A percentile compares a stretch with the other conserved stretches of the same genome.
Evolutionary conservation across 352 stramenopile species (phyloP).

Genomic region (Phytopythium cucurbitacearum): DNA sequence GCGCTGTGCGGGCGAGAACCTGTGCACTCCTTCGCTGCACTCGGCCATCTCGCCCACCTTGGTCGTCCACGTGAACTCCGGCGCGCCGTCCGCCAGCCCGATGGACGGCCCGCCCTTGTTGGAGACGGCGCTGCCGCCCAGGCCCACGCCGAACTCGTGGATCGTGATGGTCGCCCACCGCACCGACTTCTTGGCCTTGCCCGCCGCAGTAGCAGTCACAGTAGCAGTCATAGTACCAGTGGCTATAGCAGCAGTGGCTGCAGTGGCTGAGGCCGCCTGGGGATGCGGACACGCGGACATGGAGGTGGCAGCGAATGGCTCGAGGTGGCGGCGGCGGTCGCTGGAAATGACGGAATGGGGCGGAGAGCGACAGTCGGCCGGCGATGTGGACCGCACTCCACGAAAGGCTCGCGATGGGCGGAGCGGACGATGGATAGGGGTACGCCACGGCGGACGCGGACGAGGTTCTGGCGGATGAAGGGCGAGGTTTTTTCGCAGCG

Average conservation of each 20-base stretch:
- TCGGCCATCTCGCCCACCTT: conserved; percentile 65
- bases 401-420: conserved; percentile 12
- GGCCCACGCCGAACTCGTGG: conserved; percentile 47
- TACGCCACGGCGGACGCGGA: not conserved
- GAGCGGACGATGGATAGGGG: conserved; percentile 6
- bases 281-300: too few relatives aligned
- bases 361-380: conserved; percentile 18
- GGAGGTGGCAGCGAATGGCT: too few relatives aligned
- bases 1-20: conserved; percentile 27
- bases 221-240: not conserved
- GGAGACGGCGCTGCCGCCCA: conserved; percentile 40
- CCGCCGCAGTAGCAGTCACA: not conserved
- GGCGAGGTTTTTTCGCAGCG: conserved; percentile 10
- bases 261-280: not conserved
- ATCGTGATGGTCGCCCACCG: conserved; percentile 43
- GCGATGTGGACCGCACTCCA: conserved; percentile 24
- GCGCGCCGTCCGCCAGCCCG: conserved; percentile 26
- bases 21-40: conserved; percentile 49
- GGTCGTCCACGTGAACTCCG: conserved; percentile 62
- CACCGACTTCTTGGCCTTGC: conserved; percentile 23
- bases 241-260: too few relatives aligned
- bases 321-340: conserved; percentile 1
- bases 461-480: conserved; percentile 13
- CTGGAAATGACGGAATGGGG: conserved; percentile 21
- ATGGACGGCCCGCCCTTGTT: conserved; percentile 39